phyloP scores from a whole-genome alignment of 257 asterid species.

The Ocimum tenuiflorum region DNA sequence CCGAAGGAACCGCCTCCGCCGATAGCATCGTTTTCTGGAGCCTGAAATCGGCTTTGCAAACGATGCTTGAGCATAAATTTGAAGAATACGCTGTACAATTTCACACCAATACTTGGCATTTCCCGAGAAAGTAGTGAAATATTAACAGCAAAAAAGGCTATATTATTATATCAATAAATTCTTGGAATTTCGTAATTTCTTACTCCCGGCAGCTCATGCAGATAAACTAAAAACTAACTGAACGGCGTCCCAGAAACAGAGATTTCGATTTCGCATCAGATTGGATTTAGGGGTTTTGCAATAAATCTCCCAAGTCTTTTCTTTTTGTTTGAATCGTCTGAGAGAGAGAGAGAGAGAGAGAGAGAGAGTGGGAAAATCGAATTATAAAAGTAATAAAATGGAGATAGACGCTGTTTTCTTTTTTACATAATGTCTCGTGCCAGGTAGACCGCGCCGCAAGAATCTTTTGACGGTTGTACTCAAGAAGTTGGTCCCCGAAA shows the following conservation, averaged over 20 bases:
- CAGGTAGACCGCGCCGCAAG: slow-evolving; percentile 19
- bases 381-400: slow-evolving; percentile 15
- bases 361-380: not conserved
- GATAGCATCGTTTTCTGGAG: slow-evolving; percentile 33
- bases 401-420: slow-evolving; percentile 18
- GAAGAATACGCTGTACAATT: slow-evolving; percentile 79
- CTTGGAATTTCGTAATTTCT: not conserved
- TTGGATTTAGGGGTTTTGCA: slow-evolving; percentile 25
- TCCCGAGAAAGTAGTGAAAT: slow-evolving; percentile 17
- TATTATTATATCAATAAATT: slow-evolving; percentile 1
- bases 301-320: slow-evolving; percentile 13
- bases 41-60: slow-evolving; percentile 69
- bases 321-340: slow-evolving; percentile 5
- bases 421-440: slow-evolving; percentile 9
- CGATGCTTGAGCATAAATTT: slow-evolving; percentile 85
- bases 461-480: slow-evolving; percentile 1
- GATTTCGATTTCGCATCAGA: slow-evolving; percentile 21
- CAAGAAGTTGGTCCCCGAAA: not conserved
- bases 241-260: slow-evolving; percentile 28
- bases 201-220: slow-evolving; percentile 23
- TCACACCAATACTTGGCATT: slow-evolving; percentile 92
- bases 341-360: slow-evolving; percentile 1
- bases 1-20: slow-evolving; percentile 53
- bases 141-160: not conserved
- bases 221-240: slow-evolving; percentile 24